Percentiles rank a stretch among this genome's conserved stretches.
phyloP scores from a whole-genome alignment of 176 grass and related monocot genomes.

The Pontederia paniculata region DNA sequence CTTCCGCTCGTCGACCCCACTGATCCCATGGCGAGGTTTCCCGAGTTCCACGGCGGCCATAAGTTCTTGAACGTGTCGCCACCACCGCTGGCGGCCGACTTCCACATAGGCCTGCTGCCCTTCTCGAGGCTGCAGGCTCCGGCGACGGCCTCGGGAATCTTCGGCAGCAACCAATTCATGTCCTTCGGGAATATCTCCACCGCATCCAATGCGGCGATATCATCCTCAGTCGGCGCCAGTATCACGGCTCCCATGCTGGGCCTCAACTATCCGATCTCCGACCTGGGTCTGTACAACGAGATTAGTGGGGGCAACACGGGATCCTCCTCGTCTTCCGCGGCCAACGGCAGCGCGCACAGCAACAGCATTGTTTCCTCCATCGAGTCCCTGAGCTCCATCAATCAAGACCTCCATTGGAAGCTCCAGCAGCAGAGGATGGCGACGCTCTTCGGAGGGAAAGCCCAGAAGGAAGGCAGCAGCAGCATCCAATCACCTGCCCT shows the following conservation, averaged over 20 bases:
- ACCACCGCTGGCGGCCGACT: slow-evolving; percentile 12
- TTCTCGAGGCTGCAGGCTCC: slow-evolving; percentile 30
- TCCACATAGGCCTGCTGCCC: slow-evolving; percentile 33
- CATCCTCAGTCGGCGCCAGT: not conserved
- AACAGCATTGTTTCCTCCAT: slow-evolving; percentile 73
- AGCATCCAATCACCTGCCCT: not conserved
- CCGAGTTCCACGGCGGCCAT: slow-evolving; percentile 12
- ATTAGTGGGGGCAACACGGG: not conserved
- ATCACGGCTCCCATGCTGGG: not conserved
- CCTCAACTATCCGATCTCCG: slow-evolving; percentile 16
- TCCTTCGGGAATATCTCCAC: slow-evolving; percentile 40
- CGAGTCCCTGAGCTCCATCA: slow-evolving; percentile 95
- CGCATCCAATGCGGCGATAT: not conserved
- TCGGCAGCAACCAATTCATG: slow-evolving; percentile 37
- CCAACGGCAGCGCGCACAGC: slow-evolving; percentile 24
- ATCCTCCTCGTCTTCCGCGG: slow-evolving; percentile 4
- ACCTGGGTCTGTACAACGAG: not conserved
- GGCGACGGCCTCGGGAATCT: not conserved
- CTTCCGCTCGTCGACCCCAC: slow-evolving; percentile 16
- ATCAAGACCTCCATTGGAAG: slow-evolving; percentile 94
- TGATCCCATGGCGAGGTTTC: slow-evolving; percentile 9
- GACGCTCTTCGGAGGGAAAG: slow-evolving; percentile 41
- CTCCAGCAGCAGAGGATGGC: slow-evolving; percentile 84
- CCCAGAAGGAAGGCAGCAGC: slow-evolving; percentile 6
- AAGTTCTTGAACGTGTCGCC: slow-evolving; percentile 14